Conservation (phyloP, 352 stramenopile genomes). For the Halophytophthora batemanensis region DNA sequence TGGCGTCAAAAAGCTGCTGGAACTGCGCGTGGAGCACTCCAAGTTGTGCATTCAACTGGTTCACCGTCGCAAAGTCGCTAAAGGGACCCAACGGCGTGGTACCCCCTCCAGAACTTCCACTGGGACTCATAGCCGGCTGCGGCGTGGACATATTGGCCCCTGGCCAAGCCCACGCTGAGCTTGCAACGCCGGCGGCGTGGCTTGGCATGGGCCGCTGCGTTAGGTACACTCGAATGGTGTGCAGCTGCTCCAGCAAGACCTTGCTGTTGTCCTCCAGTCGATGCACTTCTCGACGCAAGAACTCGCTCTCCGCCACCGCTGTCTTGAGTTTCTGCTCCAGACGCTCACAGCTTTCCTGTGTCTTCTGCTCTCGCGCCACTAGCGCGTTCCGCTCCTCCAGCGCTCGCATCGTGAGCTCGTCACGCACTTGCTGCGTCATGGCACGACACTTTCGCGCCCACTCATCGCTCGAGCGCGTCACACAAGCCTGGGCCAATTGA, state of each 20-base stretch:
- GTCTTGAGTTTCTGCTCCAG: constrained; percentile 44
- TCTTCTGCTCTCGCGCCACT: constrained; percentile 20
- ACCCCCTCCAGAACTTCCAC: background rate
- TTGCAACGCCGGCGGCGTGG: constrained; percentile 5
- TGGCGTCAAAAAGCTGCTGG: constrained; percentile 53
- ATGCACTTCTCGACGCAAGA: constrained; percentile 43
- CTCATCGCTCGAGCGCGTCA: constrained; percentile 41
- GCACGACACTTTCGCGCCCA: constrained; percentile 35
- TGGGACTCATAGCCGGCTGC: constrained; percentile 1
- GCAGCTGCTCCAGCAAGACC: constrained; percentile 49
- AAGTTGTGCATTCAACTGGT: constrained; percentile 48
- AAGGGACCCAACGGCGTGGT: constrained; percentile 16
- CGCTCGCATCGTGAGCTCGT: constrained; percentile 28
- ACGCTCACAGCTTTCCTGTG: constrained; percentile 27
- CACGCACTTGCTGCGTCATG: constrained; percentile 28
- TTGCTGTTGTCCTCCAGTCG: constrained; percentile 64
- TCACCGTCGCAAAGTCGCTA: constrained; percentile 32
- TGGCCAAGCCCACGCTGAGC: constrained; percentile 12
- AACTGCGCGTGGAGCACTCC: constrained; percentile 53
- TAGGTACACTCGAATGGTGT: constrained; percentile 56
- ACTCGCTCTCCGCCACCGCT: constrained; percentile 37
- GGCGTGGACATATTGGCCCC: background rate
- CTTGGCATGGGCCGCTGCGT: constrained; percentile 40
- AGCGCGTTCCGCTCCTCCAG: constrained; percentile 36
- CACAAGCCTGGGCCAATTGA: constrained; percentile 46